A percentile compares a stretch with the other conserved stretches of the same genome.
phyloP scores from a whole-genome alignment of 768 basidiomycete species.

The Phaeotremella skinneri region DNA sequence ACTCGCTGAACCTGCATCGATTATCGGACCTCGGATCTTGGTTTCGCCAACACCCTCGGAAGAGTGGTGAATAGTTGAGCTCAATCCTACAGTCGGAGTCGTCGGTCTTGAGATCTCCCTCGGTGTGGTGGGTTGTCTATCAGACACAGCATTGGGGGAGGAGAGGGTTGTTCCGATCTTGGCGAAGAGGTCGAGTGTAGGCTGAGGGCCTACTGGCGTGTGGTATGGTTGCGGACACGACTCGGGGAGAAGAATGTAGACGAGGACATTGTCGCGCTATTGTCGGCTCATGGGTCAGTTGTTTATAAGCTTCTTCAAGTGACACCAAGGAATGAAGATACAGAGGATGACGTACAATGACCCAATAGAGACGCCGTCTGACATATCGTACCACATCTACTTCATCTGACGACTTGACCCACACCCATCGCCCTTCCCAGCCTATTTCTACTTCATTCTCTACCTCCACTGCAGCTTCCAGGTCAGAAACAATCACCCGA shows the following conservation, averaged over 20 bases:
- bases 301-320: background rate
- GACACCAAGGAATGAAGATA: background rate
- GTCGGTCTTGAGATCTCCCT: slow-evolving; percentile 1
- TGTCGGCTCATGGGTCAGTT: background rate
- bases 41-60: background rate
- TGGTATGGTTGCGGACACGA: background rate
- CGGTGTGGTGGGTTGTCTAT: background rate
- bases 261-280: slow-evolving; percentile 29
- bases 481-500: slow-evolving; percentile 11
- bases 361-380: slow-evolving; percentile 22
- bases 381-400: slow-evolving; percentile 27
- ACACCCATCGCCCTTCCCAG: slow-evolving; percentile 3
- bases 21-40: slow-evolving; percentile 12
- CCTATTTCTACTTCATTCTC: background rate
- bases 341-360: slow-evolving; percentile 30
- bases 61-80: slow-evolving; percentile 10
- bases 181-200: background rate
- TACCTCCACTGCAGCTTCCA: slow-evolving; percentile 24
- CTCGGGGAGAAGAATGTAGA: slow-evolving; percentile 11
- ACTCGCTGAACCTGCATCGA: slow-evolving; percentile 17
- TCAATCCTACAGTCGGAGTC: slow-evolving; percentile 2
- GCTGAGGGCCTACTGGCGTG: background rate
- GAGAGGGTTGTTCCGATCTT: background rate
- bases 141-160: background rate
- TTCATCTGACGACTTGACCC: slow-evolving; percentile 5